Conservation (phyloP, 257 asterid genomes). For the Solanum chilense region DNA sequence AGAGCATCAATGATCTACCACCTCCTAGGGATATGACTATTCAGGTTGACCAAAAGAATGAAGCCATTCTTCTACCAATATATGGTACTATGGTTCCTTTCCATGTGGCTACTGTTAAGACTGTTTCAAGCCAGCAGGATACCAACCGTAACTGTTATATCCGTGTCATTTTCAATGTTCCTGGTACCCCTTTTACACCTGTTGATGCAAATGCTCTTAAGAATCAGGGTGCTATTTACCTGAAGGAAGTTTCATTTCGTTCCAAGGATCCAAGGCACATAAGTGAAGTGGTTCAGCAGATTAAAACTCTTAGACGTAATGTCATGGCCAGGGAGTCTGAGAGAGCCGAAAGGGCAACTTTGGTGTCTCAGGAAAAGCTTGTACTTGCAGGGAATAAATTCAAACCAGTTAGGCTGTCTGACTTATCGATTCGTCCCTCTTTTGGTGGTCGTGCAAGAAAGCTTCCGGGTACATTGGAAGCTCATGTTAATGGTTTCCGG, state of each 20-base stretch:
- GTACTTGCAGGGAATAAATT: conserved; percentile 10
- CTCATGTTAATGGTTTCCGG: conserved; percentile 16
- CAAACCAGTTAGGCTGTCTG: conserved; percentile 10
- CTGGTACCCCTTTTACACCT: conserved; percentile 12
- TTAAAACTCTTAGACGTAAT: conserved; percentile 11
- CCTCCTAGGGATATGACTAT: conserved; percentile 17
- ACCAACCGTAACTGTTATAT: conserved; percentile 18
- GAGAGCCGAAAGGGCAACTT: conserved; percentile 13
- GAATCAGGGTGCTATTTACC: conserved; percentile 7
- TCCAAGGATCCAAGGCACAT: conserved; percentile 19
- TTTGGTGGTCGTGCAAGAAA: conserved; percentile 25
- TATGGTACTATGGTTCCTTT: conserved; percentile 20
- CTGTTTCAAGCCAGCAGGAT: conserved; percentile 23
- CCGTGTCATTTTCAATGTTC: conserved; percentile 17
- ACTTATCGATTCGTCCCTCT: conserved; percentile 8
- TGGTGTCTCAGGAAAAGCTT: conserved; percentile 17
- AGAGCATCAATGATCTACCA: conserved; percentile 15
- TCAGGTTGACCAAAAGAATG: conserved; percentile 22
- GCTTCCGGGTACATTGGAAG: conserved; percentile 11
- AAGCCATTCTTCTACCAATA: conserved; percentile 14
- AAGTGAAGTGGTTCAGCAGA: conserved; percentile 10
- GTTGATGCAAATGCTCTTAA: conserved; percentile 6
- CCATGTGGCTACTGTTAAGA: conserved; percentile 17
- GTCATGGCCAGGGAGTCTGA: conserved; percentile 12
- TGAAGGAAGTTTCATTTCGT: conserved; percentile 18